phyloP scores from a whole-genome alignment of 441 rosid species.

The Bocquillonia castaneifolia region DNA sequence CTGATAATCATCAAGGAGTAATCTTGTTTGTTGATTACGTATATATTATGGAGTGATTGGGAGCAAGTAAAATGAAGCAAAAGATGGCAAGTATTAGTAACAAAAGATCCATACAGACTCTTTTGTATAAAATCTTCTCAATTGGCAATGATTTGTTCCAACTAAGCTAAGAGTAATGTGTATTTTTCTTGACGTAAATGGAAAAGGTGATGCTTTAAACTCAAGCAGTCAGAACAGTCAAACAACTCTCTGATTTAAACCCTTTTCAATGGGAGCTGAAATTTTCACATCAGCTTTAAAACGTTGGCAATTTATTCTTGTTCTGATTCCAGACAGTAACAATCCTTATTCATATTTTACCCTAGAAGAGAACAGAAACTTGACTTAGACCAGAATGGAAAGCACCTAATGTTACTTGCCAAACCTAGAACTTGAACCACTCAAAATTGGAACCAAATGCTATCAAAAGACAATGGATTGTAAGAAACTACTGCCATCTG shows the following conservation, averaged over 20 bases:
- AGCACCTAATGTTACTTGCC: conserved; percentile 7
- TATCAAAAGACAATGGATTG: conserved; percentile 3
- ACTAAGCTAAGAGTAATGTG: not conserved
- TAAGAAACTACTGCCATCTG: not conserved
- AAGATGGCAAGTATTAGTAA: not conserved
- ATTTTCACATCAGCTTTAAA: not conserved
- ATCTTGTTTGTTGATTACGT: not conserved
- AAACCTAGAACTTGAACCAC: not conserved
- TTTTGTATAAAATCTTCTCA: not conserved
- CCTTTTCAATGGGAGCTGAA: not conserved
- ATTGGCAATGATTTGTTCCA: not conserved
- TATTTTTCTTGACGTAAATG: not conserved
- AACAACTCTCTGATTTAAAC: not conserved
- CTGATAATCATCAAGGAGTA: not conserved
- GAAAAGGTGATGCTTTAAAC: not conserved
- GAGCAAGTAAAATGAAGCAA: not conserved
- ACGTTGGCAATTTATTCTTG: not conserved
- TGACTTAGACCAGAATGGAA: not conserved
- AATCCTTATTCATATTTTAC: conserved; percentile 6
- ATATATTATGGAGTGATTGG: not conserved
- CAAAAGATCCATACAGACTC: not conserved
- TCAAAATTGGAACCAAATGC: not conserved
- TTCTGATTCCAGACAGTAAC: not conserved
- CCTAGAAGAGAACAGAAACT: conserved; percentile 1
- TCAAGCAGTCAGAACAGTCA: not conserved